Base-by-base conservation (phyloP, 345 rosid species). In the Gossypium raimondii region DNA sequence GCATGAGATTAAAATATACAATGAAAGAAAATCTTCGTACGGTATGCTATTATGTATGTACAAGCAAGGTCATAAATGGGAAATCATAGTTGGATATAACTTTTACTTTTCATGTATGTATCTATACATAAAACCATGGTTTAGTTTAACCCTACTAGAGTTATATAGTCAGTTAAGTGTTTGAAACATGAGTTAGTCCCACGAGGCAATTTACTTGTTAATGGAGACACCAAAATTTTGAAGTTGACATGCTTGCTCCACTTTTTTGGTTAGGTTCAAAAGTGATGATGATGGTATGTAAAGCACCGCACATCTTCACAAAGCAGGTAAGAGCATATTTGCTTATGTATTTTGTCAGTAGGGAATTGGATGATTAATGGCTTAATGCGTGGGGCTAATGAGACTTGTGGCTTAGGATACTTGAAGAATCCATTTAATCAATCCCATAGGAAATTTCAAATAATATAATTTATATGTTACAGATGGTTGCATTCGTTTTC, bases 201-300 rank as follows among this genome's bases (percentile, higher is more conserved):
- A 47, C 60, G 48, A 73, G 64, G 76, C 76, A 73, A 61, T 38
- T 62, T 74, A 62, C 76, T 62, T 62, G 48, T 17, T 59, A 75
- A 78, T 83, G 82, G 77, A 76, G 82, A 81, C 73, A 70, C 75
- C 80, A 81, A 81, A 75, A 78, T 73, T 59, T 76, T 73, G 86
- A 83, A 70, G 75, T 83, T 78, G 80, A 81, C 82, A 81, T 78
- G 84, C 86, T 83, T 79, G 81, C 84, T 78, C 86, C 51, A 78
- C 71, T 70, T 83, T 75, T 77, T 73, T 66, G 80, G 81, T 76
- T 78, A 81, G 84, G 84, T 81, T 81, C 84, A 78, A 81, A 60
- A 70, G 44, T 62, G 56, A 67, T 24, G 76, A 75, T 50, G 73
- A 74, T 70, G 74, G 77, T 56, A 55, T 70, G 72, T 53, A 47